Evolutionary conservation across 2,329 filamentous ascomycete species (phyloP), one percentile per base, ranked within the genome.

Genomic region (Boeremia lycopersici): DNA sequence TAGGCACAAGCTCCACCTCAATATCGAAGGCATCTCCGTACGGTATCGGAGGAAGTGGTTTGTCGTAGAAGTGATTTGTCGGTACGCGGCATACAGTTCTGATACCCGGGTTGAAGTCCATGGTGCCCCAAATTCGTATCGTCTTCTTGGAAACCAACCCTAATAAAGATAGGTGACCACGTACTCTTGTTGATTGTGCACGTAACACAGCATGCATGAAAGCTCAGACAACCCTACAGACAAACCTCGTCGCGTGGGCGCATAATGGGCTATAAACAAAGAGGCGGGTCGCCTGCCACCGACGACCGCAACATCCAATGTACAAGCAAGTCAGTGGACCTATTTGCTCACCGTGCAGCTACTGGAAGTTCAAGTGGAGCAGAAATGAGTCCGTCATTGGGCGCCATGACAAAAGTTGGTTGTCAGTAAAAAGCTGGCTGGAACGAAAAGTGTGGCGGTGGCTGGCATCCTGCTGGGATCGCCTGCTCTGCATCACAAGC

Each of bases 261-360:
- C 62, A 56, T 53, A 38, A 40, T 43, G 55, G 54, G 52, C 43
- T 61, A 62, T 64, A 65, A 62, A 61, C 57, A 58, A 50, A 52
- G 52, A 60, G 62, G 55, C 50, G 45, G 59, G 54, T 58, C 46
- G 61, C 60, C 63, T 60, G 61, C 59, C 62, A 57, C 59, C 57
- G 15, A 52, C 50, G 38, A 49, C 12, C 38, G 53, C 45, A 47
- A 39, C 52, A 43, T 48, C 35, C 38, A 56, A 60, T 51, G 43
- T 49, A 48, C 49, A 57, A 57, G 44, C 41, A 53, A 53, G 51
- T 62, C 59, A 62, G 38, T 48, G 41, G 56, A 52, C 53, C 55
- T 50, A 56, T 56, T 63, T 59, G 57, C 50, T 61, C 46, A 54
- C 48, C 56, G 46, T 38, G 42, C 43, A 48, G 49, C 51, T 61